Evolutionary conservation across 768 basidiomycete genomes (phyloP).

Genomic region (Leccinum boreale): DNA sequence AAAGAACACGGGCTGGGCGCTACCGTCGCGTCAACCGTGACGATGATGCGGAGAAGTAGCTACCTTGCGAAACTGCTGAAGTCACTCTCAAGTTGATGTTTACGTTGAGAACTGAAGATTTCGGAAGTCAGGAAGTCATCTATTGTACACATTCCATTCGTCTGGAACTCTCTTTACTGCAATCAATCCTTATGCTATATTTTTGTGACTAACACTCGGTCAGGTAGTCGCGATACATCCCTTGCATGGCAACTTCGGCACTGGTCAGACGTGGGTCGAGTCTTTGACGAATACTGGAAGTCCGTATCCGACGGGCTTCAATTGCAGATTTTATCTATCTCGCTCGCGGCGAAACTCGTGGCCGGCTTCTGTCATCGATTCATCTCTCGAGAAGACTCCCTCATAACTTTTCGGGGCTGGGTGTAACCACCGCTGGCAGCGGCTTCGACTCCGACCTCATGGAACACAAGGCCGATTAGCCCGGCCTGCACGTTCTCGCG

Average conservation of each 20-base stretch:
- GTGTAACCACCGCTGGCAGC: background rate
- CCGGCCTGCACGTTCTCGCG: background rate
- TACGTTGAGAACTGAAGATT: background rate
- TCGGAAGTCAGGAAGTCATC: background rate
- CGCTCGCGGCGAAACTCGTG: background rate
- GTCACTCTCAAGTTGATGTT: background rate
- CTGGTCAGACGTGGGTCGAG: background rate
- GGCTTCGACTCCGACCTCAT: background rate
- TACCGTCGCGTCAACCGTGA: slow-evolving; percentile 47
- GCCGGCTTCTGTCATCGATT: background rate
- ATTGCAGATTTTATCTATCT: background rate
- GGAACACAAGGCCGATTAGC: background rate
- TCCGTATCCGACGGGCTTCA: background rate
- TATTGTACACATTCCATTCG: background rate
- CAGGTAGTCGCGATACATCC: background rate
- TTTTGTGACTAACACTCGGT: background rate
- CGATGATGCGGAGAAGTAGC: slow-evolving; percentile 53
- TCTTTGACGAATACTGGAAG: background rate
- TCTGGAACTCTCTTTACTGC: background rate
- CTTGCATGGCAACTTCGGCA: background rate
- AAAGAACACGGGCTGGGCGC: slow-evolving; percentile 30
- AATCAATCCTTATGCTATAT: background rate
- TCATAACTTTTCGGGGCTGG: background rate
- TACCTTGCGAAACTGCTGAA: background rate
- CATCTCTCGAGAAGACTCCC: background rate